Percentiles rank a stretch among this genome's conserved stretches.
Conservation (phyloP, 2,329 filamentous ascomycete species). For the Diaporthe citri region DNA sequence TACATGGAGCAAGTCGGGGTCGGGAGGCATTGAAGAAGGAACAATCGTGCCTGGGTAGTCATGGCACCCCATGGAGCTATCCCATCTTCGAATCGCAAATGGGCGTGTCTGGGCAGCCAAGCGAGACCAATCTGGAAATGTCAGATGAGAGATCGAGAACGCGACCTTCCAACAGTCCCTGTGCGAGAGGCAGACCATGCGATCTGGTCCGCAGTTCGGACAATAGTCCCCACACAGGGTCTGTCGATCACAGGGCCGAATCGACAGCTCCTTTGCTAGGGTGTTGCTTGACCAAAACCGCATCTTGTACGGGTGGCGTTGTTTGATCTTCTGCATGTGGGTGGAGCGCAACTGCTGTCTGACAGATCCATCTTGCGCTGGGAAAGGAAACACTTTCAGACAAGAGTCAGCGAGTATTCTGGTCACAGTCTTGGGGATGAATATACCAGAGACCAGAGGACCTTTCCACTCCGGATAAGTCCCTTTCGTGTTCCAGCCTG, state of each 20-base stretch:
- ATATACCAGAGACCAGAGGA: neutral
- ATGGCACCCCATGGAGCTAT: neutral
- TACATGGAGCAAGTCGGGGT: neutral
- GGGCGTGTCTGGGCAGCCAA: neutral
- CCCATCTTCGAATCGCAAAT: neutral
- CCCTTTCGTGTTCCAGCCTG: neutral
- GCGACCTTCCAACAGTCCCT: slow-evolving; percentile 7
- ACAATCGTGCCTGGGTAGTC: neutral
- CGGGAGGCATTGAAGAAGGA: neutral
- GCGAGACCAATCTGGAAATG: neutral
- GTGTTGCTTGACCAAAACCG: neutral
- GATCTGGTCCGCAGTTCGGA: neutral
- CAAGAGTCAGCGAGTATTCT: neutral
- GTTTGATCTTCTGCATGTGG: neutral
- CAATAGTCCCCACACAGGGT: neutral
- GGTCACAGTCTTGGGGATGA: neutral
- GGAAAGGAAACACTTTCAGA: neutral
- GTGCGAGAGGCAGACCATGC: neutral
- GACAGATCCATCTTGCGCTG: neutral
- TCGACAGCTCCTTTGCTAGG: neutral
- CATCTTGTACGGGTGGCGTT: neutral
- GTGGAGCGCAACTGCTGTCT: neutral
- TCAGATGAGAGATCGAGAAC: neutral
- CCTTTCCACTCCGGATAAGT: neutral
- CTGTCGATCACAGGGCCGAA: neutral